phyloP scores from a whole-genome alignment of 805 yeast genomes.

The Ogataea salicorniae region DNA sequence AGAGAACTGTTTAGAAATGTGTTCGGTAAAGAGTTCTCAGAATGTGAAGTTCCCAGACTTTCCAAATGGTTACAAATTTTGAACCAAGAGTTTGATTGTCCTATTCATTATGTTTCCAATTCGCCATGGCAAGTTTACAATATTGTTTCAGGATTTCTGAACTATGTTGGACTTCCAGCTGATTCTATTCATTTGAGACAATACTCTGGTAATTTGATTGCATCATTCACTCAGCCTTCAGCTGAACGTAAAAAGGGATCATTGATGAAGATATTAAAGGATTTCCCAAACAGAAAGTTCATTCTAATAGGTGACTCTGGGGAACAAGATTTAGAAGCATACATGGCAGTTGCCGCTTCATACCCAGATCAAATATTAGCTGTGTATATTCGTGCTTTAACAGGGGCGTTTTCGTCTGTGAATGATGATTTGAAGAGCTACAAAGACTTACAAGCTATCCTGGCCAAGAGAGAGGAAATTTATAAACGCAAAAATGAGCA shows the following conservation, averaged over 20 bases:
- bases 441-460: conserved; percentile 17
- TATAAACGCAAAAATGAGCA: background rate
- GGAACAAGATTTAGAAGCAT: conserved; percentile 91
- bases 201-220: conserved; percentile 75
- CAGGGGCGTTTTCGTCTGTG: conserved; percentile 56
- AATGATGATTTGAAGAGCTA: conserved; percentile 32
- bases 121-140: conserved; percentile 88
- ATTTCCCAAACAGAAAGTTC: conserved; percentile 75
- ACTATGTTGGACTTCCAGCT: conserved; percentile 52
- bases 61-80: conserved; percentile 65
- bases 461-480: conserved; percentile 7
- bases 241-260: conserved; percentile 71
- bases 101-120: conserved; percentile 89
- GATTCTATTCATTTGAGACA: conserved; percentile 88
- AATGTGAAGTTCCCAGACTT: conserved; percentile 73
- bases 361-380: conserved; percentile 64
- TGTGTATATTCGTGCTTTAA: conserved; percentile 77
- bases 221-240: conserved; percentile 82
- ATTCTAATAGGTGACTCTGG: conserved; percentile 93
- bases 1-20: conserved; percentile 76
- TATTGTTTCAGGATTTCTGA: conserved; percentile 52
- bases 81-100: conserved; percentile 35
- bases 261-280: conserved; percentile 55
- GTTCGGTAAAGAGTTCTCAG: conserved; percentile 56
- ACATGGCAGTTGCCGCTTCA: conserved; percentile 57